Base-by-base conservation (phyloP, 2,329 filamentous ascomycete species). In the Ilyonectria mors-panacis region DNA sequence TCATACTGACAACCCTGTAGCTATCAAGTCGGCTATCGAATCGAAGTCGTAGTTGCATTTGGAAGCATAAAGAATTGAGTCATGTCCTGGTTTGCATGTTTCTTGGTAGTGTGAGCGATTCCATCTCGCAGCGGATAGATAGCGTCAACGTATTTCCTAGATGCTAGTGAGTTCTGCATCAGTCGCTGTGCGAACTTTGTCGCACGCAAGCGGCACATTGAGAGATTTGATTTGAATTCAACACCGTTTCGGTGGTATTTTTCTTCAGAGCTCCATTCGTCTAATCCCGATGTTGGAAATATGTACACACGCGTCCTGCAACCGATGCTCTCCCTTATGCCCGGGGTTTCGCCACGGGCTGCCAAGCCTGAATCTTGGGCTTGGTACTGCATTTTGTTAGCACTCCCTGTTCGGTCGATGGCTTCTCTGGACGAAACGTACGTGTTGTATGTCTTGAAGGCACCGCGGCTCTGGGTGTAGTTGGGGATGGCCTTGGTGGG, bases 381-480 rank as follows among this genome's bases (percentile, higher is more conserved):
- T 88, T 88, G 37, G 80, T 81, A 21, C 88, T 89, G 57, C 45
- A 7, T 35, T 64, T 30, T 1, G 50, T 72, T 65, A 75, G 81
- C 53, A 59, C 47, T 51, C 57, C 15, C 9, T 13, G 15, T 17
- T 21, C 35, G 58, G 53, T 21, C n/a, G 10, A 0, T 26, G 2
- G 13, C 2, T 10, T 2, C 19, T 10, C 19, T 33, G 12, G 26
- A 28, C 33, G n/a, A 23, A 19, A 91, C 95, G 82, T 83, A 98
- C 95, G 96, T 99, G 85, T 87, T 97, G 84, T 98, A 99, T 37
- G 96, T 90, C 86, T 93, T 97, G 86, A 91, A 99, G 45, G 94
- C 95, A 66, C 88, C 94, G 69, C 92, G 89, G 69, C 88, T 92
- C 77, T 87, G 84, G 30, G 96, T 98, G 75, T 90, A 85, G 81